Evolutionary conservation across 306 rosid species (phyloP).

Genomic region (Dryas alaskensis): DNA sequence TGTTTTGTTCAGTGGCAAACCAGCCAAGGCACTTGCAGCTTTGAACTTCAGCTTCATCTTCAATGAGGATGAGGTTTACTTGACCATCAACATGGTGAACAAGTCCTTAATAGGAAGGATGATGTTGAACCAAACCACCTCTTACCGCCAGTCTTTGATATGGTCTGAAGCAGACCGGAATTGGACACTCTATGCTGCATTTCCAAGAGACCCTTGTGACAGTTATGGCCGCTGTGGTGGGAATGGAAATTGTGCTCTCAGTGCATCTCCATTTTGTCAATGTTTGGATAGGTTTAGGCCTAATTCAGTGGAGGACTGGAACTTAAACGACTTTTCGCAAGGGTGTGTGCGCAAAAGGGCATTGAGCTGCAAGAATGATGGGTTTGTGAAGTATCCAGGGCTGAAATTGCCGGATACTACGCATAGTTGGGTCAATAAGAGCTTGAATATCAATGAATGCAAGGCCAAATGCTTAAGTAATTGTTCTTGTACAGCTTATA

Average conservation of each 20-base stretch:
- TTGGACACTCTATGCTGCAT: slow-evolving; percentile 23
- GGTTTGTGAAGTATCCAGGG: slow-evolving; percentile 26
- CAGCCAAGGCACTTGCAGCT: slow-evolving; percentile 3
- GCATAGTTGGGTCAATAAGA: slow-evolving; percentile 39
- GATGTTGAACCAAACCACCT: slow-evolving; percentile 32
- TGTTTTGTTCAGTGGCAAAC: slow-evolving; percentile 21
- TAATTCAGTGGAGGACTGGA: slow-evolving; percentile 31
- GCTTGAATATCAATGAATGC: slow-evolving; percentile 45
- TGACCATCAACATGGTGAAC: background rate
- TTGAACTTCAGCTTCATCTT: slow-evolving; percentile 7
- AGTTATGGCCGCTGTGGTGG: slow-evolving; percentile 40
- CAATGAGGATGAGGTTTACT: slow-evolving; percentile 35
- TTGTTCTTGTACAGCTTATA: slow-evolving; percentile 60
- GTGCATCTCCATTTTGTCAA: slow-evolving; percentile 28
- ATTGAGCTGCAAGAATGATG: slow-evolving; percentile 35
- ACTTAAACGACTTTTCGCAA: slow-evolving; percentile 5
- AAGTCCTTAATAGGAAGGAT: slow-evolving; percentile 11
- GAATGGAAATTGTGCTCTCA: slow-evolving; percentile 26
- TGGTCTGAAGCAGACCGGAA: slow-evolving; percentile 23
- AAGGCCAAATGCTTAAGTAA: slow-evolving; percentile 46
- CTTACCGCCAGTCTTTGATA: background rate
- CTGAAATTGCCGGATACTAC: slow-evolving; percentile 55
- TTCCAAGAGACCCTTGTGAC: slow-evolving; percentile 44
- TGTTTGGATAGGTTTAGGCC: slow-evolving; percentile 50
- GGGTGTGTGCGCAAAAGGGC: slow-evolving; percentile 38